phyloP scores from a whole-genome alignment of 495 filamentous ascomycete species.

The Penicillium manginii region DNA sequence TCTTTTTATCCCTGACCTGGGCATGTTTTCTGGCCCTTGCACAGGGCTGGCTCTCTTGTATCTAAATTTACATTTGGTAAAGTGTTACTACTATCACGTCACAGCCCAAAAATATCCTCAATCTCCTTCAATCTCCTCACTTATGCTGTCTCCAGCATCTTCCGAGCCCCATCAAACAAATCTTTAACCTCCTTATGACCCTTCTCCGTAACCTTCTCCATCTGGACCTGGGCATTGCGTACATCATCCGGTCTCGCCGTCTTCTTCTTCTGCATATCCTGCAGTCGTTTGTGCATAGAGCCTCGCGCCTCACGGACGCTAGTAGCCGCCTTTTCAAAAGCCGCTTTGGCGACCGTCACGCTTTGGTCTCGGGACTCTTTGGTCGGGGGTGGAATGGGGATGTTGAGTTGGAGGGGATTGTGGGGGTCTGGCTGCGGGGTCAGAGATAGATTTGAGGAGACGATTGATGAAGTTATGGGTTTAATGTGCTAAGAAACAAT shows the following conservation, averaged over 20 bases:
- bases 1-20: background rate
- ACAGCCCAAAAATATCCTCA: background rate
- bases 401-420: constrained; percentile 70
- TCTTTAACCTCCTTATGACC: constrained; percentile 67
- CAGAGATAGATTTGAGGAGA: constrained; percentile 68
- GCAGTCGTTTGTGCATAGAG: constrained; percentile 65
- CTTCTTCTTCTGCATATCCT: constrained; percentile 61
- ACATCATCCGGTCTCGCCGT: constrained; percentile 66
- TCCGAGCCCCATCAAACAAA: constrained; percentile 67
- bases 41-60: constrained; percentile 7
- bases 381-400: constrained; percentile 70
- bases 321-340: constrained; percentile 60
- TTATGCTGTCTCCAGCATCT: constrained; percentile 55
- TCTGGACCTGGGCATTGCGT: constrained; percentile 64
- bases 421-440: constrained; percentile 72
- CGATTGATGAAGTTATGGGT: constrained; percentile 71
- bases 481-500: constrained; percentile 69
- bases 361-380: constrained; percentile 61
- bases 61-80: constrained; percentile 28
- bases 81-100: background rate
- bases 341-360: constrained; percentile 58
- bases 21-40: background rate
- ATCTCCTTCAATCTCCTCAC: background rate
- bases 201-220: constrained; percentile 78
- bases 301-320: constrained; percentile 59